Base-by-base conservation (phyloP, 257 asterid species). In the Petunia secreta region DNA sequence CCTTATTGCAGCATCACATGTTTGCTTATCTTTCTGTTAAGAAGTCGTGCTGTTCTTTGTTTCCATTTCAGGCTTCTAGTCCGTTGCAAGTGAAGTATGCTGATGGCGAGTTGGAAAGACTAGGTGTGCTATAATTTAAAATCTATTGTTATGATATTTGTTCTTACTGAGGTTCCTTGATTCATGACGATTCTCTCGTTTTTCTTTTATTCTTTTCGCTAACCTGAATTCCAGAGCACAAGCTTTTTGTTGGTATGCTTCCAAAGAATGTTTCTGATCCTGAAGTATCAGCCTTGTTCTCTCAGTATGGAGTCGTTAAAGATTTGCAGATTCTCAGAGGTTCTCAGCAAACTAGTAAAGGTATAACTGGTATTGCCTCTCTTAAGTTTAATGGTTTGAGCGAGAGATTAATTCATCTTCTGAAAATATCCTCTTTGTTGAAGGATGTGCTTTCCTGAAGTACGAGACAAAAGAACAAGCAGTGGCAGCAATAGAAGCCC, bases 51-150 rank as follows among this genome's bases (percentile, higher is more conserved):
- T 83, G 82, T 80, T 85, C 44, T 83, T 85, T 86, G 16, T 85
- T 58, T 85, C 81, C 82, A 77, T 87, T 90, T 77, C 97, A 96
- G 99, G 99, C 97, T 80, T 92, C 99, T 79, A 89, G 92, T 83
- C 99, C 97, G 58, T 81, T 96, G 91, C 98, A 96, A 94, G 97
- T 96, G 87, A 96, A 91, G 93, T 96, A 96, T 83, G 99, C 99
- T 48, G 99, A 96, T 86, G 99, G 99, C 82, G 99, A 96, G 84
- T 89, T 96, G 95, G 99, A 96, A 90, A 90, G 98, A 85, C 97
- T 96, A 92, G 99, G 99, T 96, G 81, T 79, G 60, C 44, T 86
- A 81, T 73, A 59, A 58, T 63, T 80, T 73, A 25, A 77, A 62
- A 40, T 80, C 69, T 69, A 65, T 60, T 81, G 75, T 66, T 38